These are phyloP conservation scores for Myxozyma kluyveri DNA, from an alignment of 805 yeast genomes.

Conservation along the genomic window DNA sequence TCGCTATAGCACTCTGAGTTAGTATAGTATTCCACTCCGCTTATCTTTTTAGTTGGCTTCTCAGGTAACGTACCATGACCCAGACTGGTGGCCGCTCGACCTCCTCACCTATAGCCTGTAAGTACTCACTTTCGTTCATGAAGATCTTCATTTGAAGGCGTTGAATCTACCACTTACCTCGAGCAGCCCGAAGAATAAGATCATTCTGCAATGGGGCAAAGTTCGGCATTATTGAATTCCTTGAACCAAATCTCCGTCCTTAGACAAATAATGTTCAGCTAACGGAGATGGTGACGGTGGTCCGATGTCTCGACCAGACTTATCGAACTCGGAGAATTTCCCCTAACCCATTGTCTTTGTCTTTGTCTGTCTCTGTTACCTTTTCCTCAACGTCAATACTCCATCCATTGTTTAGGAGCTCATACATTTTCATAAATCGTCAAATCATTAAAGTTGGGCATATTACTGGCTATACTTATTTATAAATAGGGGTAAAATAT, in stretches of 20 bases:
- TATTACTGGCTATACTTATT: too few species aligned
- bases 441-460: too few species aligned
- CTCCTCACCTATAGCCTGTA: conserved; percentile 48
- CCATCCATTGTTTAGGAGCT: too few species aligned
- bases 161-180: conserved; percentile 43
- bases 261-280: neutral
- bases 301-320: too few species aligned
- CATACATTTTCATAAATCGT: too few species aligned
- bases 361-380: too few species aligned
- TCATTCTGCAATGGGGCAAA: conserved; percentile 87
- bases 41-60: too few species aligned
- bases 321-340: too few species aligned
- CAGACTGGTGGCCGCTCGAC: conserved; percentile 98
- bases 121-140: neutral
- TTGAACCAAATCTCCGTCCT: too few species aligned
- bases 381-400: too few species aligned
- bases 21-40: neutral
- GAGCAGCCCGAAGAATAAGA: conserved; percentile 85
- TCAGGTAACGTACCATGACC: conserved; percentile 74
- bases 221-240: conserved; percentile 32
- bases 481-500: too few species aligned
- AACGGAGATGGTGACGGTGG: neutral
- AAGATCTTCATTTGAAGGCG: neutral
- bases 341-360: too few species aligned
- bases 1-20: conserved; percentile 49